Evolutionary conservation across 495 filamentous ascomycete genomes (phyloP), one percentile per base, ranked within the genome.

Genomic region (Penicillium paxilli): DNA sequence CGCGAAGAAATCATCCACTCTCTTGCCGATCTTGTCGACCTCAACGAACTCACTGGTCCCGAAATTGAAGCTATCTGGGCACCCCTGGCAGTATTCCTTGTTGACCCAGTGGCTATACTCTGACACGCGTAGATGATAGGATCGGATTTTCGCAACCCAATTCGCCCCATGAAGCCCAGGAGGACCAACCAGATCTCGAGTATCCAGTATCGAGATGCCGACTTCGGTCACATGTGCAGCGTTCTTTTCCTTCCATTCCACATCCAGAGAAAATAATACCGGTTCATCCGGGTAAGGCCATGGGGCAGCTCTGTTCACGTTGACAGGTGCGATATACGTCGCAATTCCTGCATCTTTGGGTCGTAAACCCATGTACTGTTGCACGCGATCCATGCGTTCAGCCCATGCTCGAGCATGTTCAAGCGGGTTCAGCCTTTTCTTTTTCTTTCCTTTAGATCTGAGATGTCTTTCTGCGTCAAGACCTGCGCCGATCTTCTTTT

Each of bases 181-280:
- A 3, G 82, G 59, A 1, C 1, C 21, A 84, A 59, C 57, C 26
- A 81, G 70, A 52, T 88, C 81, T 9, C 69, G 56, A 3, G 87
- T 91, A 69, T 98, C 94, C 19, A 98, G 82, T 9, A 81, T 84
- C 8, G 90, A 86, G 44, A 98, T 77, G 28, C 94, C 94, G 48
- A 98, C 77, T 65, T 98, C 94, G 4, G 91, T 96, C 54, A 97
- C 73, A 2, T 78, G 61, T 41, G 73, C 69, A 4, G 79, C 75
- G 48, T 83, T 71, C 22, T 66, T 63, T 69, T 98, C 93, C 55
- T 85, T 93, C 7, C 85, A 82, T 66, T 98, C 94, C 25, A 92
- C 65, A 62, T 98, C 93, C 40, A 96, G 71, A 55, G 79, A 84
- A 51, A 96, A 73, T 59, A 98, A 90, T 20, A 95, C 72, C 1